These are phyloP conservation scores for Przewalskia tangutica DNA, from an alignment of 257 asterid species.

Conservation along the genomic window DNA sequence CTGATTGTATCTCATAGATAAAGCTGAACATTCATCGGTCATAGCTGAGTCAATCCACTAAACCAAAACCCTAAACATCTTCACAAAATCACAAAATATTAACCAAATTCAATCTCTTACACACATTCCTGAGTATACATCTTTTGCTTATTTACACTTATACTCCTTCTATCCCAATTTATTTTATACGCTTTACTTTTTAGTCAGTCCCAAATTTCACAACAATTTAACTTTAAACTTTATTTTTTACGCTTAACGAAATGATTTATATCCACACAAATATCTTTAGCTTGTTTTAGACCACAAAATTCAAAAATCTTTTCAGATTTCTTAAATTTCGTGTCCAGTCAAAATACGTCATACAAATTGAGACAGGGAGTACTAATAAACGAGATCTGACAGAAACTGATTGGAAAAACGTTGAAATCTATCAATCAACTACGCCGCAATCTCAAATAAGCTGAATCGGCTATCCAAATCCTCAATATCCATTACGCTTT, in stretches of 20 bases:
- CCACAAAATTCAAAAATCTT: no score
- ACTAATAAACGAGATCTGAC: not conserved
- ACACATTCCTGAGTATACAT: not conserved
- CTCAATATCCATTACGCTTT: not conserved
- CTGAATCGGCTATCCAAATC: not conserved
- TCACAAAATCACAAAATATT: not conserved
- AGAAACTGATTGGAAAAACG: not conserved
- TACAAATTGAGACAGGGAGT: no score
- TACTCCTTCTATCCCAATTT: no score
- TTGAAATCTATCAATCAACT: not conserved
- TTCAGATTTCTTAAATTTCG: no score
- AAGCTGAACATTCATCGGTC: not conserved
- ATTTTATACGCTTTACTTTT: no score
- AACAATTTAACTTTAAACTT: no score
- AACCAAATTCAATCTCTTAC: not conserved
- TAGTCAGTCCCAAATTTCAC: no score
- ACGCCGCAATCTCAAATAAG: not conserved
- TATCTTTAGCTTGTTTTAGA: no score
- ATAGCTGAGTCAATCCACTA: not conserved
- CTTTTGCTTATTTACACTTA: not conserved
- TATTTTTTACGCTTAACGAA: no score
- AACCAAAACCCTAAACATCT: not conserved
- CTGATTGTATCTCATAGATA: not conserved
- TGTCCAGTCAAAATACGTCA: no score
- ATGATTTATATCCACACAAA: no score